Base-by-base conservation (phyloP, 2,329 filamentous ascomycete genomes). In the Teratosphaeria viscida region DNA sequence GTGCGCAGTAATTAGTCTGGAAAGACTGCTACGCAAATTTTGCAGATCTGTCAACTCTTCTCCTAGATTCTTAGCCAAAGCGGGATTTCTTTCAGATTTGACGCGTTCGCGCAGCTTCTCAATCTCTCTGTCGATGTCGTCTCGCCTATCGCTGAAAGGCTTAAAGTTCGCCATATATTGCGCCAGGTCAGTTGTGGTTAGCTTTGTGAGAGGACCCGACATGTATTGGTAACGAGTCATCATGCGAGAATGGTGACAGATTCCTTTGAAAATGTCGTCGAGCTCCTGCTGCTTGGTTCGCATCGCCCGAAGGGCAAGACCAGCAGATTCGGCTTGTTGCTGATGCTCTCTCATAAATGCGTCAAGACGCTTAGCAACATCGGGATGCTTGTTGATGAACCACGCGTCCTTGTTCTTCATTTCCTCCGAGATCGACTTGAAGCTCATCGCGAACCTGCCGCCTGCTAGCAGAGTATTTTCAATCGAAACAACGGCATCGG, bases 141-240 rank as follows among this genome's bases (percentile, higher is more conserved):
- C 58, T n/a, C n/a, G 29, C 14, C 39, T 16, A 27, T 56, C 47
- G 29, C 54, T 32, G 14, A 58, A 39, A 14, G 52, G 57, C 26
- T 55, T 37, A 11, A 54, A 52, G 14, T 58, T 58, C 19, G 57
- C 57, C 23, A 55, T 6, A 34, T 39, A 58, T 10, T 58, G 37
- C 23, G 23, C 57, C 23, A 58, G 7, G 3, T 54, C 57, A n/a
- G 34, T 37, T 16, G 57, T 54, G 11, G 27, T 52, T 26, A 52
- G 16, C 16, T 23, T 53, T 26, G 39, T 52, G 43, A 23, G n/a
- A 11, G 35, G 12, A 7, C 52, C 14, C 27, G 27, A 16, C 32
- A 54, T 32, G 23, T 54, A 12, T 29, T 54, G 52, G n/a, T 32
- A n/a, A 16, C 52, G 27, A 6, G 52, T 54, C 23, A 14, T 32